Conservation (phyloP, 192 early-diverging fungal genomes). For the Nowakowskiella sp. region DNA sequence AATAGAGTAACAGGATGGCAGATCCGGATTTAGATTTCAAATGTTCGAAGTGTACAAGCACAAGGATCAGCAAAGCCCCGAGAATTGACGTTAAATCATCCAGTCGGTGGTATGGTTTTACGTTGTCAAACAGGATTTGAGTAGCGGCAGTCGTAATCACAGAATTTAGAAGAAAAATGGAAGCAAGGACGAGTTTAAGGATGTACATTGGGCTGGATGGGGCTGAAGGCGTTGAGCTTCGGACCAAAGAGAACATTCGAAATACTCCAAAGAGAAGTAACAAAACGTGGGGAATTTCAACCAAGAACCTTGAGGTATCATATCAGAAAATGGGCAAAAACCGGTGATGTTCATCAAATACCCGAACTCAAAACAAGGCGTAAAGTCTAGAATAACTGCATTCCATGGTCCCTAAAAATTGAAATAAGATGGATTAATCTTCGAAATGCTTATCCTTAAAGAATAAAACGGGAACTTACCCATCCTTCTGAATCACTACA, state of each 20-base stretch:
- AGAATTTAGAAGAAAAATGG: not conserved
- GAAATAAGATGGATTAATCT: not conserved
- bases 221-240: slow-evolving; percentile 14
- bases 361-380: slow-evolving; percentile 38
- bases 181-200: slow-evolving; percentile 15
- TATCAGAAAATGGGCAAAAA: slow-evolving; percentile 16
- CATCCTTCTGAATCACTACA: slow-evolving; percentile 35
- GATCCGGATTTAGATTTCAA: slow-evolving; percentile 32
- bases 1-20: slow-evolving; percentile 48
- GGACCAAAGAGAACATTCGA: slow-evolving; percentile 22
- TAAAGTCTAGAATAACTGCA: slow-evolving; percentile 28
- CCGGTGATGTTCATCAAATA: not conserved
- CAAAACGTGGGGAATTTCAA: too few relatives aligned
- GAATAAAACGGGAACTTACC: slow-evolving; percentile 10
- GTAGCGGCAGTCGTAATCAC: not conserved
- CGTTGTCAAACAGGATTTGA: not conserved
- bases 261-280: slow-evolving; percentile 34
- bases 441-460: not conserved
- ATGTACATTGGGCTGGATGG: slow-evolving; percentile 10
- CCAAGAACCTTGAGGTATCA: too few relatives aligned
- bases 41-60: slow-evolving; percentile 40
- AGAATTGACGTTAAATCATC: not conserved
- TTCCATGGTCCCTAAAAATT: slow-evolving; percentile 35
- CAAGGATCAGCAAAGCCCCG: slow-evolving; percentile 25
- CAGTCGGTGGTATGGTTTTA: not conserved